Evolutionary conservation across 2,329 filamentous ascomycete genomes (phyloP).

Genomic region (Phoma sp.): DNA sequence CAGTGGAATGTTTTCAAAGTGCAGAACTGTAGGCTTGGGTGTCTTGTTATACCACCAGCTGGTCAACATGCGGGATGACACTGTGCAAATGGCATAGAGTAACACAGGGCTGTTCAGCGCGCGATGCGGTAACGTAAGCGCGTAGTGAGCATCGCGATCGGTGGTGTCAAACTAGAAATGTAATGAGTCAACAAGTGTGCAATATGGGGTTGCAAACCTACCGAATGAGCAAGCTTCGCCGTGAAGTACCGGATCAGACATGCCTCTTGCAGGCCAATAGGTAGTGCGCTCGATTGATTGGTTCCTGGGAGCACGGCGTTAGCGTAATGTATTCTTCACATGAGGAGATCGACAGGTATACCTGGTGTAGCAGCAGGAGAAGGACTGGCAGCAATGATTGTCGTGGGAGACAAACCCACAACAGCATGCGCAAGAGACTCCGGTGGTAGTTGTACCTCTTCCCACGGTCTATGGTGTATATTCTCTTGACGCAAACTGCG

Average conservation of each 20-base stretch:
- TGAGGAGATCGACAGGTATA: not conserved
- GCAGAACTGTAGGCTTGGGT: not conserved
- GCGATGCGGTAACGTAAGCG: not conserved
- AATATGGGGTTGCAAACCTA: not conserved
- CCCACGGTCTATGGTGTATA: not conserved
- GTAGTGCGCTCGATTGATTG: not conserved
- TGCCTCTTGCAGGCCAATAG: slow-evolving; percentile 2
- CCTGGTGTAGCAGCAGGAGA: not conserved
- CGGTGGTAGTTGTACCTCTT: not conserved
- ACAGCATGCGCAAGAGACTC: not conserved
- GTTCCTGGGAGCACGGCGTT: not conserved
- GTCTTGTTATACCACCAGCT: not conserved
- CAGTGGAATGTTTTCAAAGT: not conserved
- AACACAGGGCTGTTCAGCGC: not conserved
- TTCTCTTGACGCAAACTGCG: no score
- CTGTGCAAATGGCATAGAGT: not conserved
- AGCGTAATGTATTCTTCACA: not conserved
- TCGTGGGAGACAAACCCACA: not conserved
- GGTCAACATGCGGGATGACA: not conserved
- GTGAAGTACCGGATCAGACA: slow-evolving; percentile 2
- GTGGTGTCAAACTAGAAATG: not conserved
- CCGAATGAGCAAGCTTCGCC: not conserved
- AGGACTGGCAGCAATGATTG: not conserved
- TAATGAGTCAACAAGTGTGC: not conserved
- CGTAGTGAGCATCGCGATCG: not conserved